Evolutionary conservation across 345 rosid genomes (phyloP), one percentile per base, ranked within the genome.

Genomic region (Lepidium africanum): DNA sequence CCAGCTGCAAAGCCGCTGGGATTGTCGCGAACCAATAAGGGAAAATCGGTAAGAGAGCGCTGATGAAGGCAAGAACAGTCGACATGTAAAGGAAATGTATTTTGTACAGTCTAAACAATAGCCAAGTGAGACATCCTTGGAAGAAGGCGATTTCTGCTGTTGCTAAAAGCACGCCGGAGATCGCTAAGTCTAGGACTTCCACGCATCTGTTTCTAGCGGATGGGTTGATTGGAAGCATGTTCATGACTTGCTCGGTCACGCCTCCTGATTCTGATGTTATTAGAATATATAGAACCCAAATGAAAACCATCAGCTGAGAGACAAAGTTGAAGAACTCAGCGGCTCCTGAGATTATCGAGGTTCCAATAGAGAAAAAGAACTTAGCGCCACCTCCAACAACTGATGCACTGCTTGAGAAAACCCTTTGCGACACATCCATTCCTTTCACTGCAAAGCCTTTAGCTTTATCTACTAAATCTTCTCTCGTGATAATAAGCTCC

Each of bases 121-220:
- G 86, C 99, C 97, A 87, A 12, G 99, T 91, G 37, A 91, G 86
- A 81, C 97, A 91, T 74, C 97, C 99, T 63, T 94, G 97, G 75
- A 87, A 91, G 60, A 94, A 63, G 10, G 97, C 91, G 40, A 94
- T 86, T 80, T 94, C 95, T 4, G 89, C 99, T 9, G 99, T 94
- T 2, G 96, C 99, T 72, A 91, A 78, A 42, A 91, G 96, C 75
- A 91, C 99, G 1, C 96, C 95, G 0, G 97, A 94, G 49, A 94
- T 77, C 0, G 99, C 95, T 46, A 82, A 64, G 58, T 94, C 90
- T n/a, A 94, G 80, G 33, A 94, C 99, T 69, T 94, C 91, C 1
- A 94, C 95, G 7, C 96, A 91, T 76, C 86, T 80, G 12, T 6
- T 39, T 77, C 97, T 82, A 1, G 90, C 88, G 0, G 84, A 23